These are phyloP conservation scores for Halenospora varia DNA, from an alignment of 495 filamentous ascomycete genomes.

Conservation along the genomic window DNA sequence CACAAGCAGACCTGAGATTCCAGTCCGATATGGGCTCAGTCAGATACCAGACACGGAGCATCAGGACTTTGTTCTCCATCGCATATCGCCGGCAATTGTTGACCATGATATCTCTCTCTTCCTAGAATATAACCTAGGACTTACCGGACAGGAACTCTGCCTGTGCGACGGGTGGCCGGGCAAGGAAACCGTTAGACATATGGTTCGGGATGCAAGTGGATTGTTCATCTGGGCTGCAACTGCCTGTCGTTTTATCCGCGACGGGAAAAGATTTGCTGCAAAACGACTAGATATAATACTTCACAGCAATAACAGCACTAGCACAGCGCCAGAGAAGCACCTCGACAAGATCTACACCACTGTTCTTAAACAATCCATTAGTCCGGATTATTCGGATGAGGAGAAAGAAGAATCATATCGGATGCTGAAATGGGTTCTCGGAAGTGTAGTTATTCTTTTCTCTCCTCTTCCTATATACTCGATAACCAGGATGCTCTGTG, in stretches of 20 bases:
- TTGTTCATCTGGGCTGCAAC: constrained; percentile 8
- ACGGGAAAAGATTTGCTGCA: not conserved
- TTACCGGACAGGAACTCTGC: not conserved
- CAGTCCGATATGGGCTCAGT: not conserved
- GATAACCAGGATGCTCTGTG: not conserved
- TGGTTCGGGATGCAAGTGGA: constrained; percentile 7
- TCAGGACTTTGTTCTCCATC: not conserved
- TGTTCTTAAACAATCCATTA: constrained; percentile 3
- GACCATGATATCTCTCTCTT: not conserved
- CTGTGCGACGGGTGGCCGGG: not conserved
- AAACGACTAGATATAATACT: constrained; percentile 2
- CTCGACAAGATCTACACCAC: constrained; percentile 7
- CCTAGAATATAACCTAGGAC: not conserved
- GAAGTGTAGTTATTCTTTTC: not conserved
- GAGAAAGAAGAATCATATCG: constrained; percentile 2
- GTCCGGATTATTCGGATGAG: not conserved
- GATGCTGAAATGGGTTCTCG: not conserved
- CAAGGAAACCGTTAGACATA: not conserved
- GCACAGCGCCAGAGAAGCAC: not conserved
- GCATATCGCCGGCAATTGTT: not conserved
- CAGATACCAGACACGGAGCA: not conserved
- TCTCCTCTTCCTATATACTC: not conserved
- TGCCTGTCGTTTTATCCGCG: constrained; percentile 10
- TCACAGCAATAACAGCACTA: not conserved
- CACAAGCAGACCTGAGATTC: not conserved